Evolutionary conservation across 1,284 basidiomycete species (phyloP).

Genomic region (Cryptococcus neoformans): DNA sequence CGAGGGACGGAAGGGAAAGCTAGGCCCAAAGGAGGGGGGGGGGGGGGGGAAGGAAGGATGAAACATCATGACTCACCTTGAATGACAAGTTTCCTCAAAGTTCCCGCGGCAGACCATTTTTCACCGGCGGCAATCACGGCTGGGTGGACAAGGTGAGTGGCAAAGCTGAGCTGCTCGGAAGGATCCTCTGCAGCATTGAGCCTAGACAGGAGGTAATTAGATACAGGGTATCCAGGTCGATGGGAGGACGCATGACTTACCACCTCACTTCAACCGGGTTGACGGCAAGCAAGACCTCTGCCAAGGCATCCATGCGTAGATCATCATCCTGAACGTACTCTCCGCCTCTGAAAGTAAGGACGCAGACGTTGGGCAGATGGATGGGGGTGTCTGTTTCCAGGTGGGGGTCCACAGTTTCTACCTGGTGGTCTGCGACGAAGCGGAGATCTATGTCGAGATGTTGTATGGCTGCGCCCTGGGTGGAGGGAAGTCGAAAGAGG

Average conservation of each 20-base stretch:
- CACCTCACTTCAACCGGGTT: slow-evolving; percentile 35
- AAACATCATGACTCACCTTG: slow-evolving; percentile 24
- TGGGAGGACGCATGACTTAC: slow-evolving; percentile 15
- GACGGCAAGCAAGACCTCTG: slow-evolving; percentile 28
- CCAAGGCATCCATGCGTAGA: slow-evolving; percentile 28
- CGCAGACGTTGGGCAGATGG: slow-evolving; percentile 22
- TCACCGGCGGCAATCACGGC: slow-evolving; percentile 39
- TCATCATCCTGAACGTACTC: slow-evolving; percentile 35
- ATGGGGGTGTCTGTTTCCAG: not conserved
- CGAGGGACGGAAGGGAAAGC: not conserved
- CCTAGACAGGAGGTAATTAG: slow-evolving; percentile 12
- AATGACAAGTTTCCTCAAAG: slow-evolving; percentile 26
- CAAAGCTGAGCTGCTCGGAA: slow-evolving; percentile 28
- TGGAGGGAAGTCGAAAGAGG: slow-evolving; percentile 25
- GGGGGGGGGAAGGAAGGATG: not conserved
- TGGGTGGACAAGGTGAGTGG: slow-evolving; percentile 39
- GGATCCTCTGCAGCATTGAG: slow-evolving; percentile 29
- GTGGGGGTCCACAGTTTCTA: not conserved
- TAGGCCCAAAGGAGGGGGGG: not conserved
- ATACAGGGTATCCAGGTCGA: not conserved
- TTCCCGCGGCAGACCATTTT: slow-evolving; percentile 26
- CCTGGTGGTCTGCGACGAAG: slow-evolving; percentile 23
- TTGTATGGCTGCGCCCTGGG: slow-evolving; percentile 24
- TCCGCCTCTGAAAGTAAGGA: slow-evolving; percentile 31
- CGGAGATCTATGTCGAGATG: slow-evolving; percentile 42